Percentiles rank a stretch among this genome's conserved stretches.
Conservation (phyloP, 108 stramenopile species). For the Skeletonema grethae region DNA sequence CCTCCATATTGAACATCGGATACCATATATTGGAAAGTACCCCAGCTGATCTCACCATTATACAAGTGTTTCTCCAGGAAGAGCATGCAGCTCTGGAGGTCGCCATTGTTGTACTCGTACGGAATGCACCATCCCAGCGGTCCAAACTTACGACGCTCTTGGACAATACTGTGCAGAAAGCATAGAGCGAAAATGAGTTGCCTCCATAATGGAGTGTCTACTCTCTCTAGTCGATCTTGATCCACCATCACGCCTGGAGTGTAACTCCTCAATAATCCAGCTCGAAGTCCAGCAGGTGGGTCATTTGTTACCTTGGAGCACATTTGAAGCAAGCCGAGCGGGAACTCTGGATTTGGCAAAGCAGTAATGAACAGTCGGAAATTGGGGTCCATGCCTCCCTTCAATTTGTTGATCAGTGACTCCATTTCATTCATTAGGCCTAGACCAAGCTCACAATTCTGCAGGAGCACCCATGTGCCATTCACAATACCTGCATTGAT, state of each 20-base stretch:
- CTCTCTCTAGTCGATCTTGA: constrained; percentile 90
- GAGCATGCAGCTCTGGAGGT: constrained; percentile 86
- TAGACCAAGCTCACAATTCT: constrained; percentile 90
- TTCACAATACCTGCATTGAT: constrained; percentile 87
- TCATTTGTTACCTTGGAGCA: constrained; percentile 94
- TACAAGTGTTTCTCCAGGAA: constrained; percentile 94
- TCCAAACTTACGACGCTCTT: constrained; percentile 94
- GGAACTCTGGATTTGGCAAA: constrained; percentile 85
- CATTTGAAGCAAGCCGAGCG: constrained; percentile 92
- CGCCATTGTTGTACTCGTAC: constrained; percentile 93
- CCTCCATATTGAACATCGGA: constrained; percentile 94
- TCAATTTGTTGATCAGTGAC: constrained; percentile 72
- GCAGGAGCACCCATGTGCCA: constrained; percentile 92
- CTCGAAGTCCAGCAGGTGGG: constrained; percentile 88
- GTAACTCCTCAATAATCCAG: constrained; percentile 87
- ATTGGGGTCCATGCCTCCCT: constrained; percentile 78
- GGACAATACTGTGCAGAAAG: constrained; percentile 89
- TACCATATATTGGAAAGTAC: constrained; percentile 93
- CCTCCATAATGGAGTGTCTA: constrained; percentile 90
- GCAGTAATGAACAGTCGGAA: constrained; percentile 93
- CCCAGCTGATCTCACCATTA: constrained; percentile 89
- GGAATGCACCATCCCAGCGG: constrained; percentile 92
- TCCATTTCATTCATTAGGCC: constrained; percentile 90
- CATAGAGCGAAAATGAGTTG: constrained; percentile 63
- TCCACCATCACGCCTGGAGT: constrained; percentile 88